Percentiles rank a stretch among this genome's conserved stretches.
These are phyloP conservation scores for Chaetomium olivaceum DNA, from an alignment of 2,329 filamentous ascomycete species.

Conservation along the genomic window DNA sequence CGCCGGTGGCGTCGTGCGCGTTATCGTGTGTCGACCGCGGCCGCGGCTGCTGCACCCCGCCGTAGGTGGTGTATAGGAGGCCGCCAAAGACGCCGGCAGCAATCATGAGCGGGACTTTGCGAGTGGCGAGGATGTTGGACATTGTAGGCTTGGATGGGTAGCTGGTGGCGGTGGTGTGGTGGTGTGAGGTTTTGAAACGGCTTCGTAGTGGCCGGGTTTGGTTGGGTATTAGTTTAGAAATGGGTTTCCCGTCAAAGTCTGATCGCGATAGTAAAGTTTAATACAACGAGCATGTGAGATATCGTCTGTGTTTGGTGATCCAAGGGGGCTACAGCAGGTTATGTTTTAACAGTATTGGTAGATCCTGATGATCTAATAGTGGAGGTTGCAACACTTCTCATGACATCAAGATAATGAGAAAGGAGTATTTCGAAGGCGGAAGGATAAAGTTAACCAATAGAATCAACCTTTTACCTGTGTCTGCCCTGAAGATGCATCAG, in stretches of 20 bases:
- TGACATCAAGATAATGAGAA: neutral
- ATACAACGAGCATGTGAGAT: neutral
- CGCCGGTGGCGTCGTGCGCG: neutral
- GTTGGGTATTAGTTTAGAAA: no score
- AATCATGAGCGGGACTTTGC: constrained; percentile 24
- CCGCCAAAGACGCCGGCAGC: constrained; percentile 22
- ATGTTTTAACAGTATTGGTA: neutral
- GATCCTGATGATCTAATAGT: neutral
- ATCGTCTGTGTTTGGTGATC: neutral
- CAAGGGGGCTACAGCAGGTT: neutral
- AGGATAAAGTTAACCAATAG: no score
- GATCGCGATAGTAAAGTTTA: no score
- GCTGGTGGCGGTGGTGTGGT: neutral
- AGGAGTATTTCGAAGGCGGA: no score
- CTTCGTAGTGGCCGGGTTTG: no score
- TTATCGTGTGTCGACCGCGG: constrained; percentile 4
- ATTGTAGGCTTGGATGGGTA: constrained; percentile 7
- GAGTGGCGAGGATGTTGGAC: constrained; percentile 26
- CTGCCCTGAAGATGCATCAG: no score
- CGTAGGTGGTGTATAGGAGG: constrained; percentile 27
- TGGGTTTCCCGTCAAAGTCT: no score
- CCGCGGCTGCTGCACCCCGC: constrained; percentile 29
- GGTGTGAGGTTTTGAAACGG: no score
- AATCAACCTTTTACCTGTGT: no score
- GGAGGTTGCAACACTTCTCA: neutral